Base-by-base conservation (phyloP, 2,329 filamentous ascomycete genomes). In the Zasmidium cellare region DNA sequence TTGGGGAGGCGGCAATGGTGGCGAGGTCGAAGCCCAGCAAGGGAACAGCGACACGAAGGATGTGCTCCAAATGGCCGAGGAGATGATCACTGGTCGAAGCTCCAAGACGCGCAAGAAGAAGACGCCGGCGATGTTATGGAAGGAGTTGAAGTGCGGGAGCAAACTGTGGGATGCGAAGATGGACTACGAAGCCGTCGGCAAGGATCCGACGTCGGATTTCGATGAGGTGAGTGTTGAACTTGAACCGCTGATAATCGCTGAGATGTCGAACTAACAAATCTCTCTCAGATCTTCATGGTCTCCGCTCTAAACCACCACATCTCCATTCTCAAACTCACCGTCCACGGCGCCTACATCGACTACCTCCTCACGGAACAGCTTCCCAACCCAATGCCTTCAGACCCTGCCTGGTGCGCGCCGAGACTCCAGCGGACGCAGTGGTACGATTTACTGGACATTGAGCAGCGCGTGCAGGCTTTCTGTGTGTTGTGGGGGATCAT, bases 241-340 rank as follows among this genome's bases (percentile, higher is more conserved):
- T n/a, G 28, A n/a, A n/a, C n/a, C n/a, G n/a, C n/a, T n/a, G n/a
- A n/a, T n/a, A n/a, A n/a, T n/a, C n/a, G n/a, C n/a, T n/a, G n/a
- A n/a, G n/a, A n/a, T n/a, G n/a, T n/a, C n/a, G n/a, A n/a, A n/a
- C n/a, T n/a, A n/a, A n/a, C n/a, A n/a, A n/a, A n/a, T n/a, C n/a
- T n/a, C n/a, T n/a, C n/a, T n/a, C 65, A 87, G 82, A 78, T 87
- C 52, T 86, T 83, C 71, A 80, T 86, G 77, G 66, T 87, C 49
- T 86, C 84, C 12, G 82, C 82, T 22, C 75, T 87, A 61, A 86
- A 86, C 68, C 84, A 86, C 71, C 85, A 87, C 64, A 76, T 87
- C 60, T 79, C 81, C 56, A 79, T 87, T 49, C 69, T 87, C 53
- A 83, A 82, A 63, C 74, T 87, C 49, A 81, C 79, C 28, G 77